Evolutionary conservation across 2,329 filamentous ascomycete species (phyloP), one percentile per base, ranked within the genome.

Genomic region (Graphilbum sp.): DNA sequence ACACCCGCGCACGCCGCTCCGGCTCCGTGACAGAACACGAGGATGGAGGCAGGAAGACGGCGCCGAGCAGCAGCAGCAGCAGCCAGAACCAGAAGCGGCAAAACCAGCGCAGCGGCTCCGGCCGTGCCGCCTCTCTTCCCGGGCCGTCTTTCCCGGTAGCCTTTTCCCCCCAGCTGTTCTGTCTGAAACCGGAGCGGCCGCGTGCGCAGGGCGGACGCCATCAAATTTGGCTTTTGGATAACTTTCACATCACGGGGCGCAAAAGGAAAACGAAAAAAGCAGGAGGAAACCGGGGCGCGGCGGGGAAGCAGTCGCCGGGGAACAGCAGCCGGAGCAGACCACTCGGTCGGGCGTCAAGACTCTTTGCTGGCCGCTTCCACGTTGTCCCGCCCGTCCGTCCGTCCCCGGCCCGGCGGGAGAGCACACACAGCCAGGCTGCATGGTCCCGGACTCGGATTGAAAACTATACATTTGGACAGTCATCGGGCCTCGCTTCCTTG

Each of bases 401-500:
- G n/a, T n/a, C n/a, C n/a, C n/a, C n/a, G n/a, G n/a, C n/a, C n/a
- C n/a, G n/a, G n/a, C n/a, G n/a, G n/a, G n/a, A n/a, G n/a, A n/a
- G n/a, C n/a, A n/a, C n/a, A n/a, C n/a, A n/a, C n/a, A n/a, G n/a
- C n/a, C n/a, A n/a, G 6, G 10, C 5, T n/a, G 15, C 7, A 8
- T 5, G 27, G 30, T 41, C 43, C 41, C n/a, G 36, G 39, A 43
- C 55, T 59, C 56, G 45, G 56, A 57, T 59, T 59, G 56, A 59
- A 59, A 59, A 59, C 56, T 58, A 58, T 43, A 43, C 34, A 37
- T 45, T 39, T 40, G 42, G 43, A 36, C 43, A 43, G 41, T 55
- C 51, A 53, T 43, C 6, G 45, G 50, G 47, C 30, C 11, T 15
- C 23, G 3, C 19, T 24, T 32, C n/a, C n/a, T n/a, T n/a, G n/a